Conservation (phyloP, 495 filamentous ascomycete species). For the Xylaria castorea region DNA sequence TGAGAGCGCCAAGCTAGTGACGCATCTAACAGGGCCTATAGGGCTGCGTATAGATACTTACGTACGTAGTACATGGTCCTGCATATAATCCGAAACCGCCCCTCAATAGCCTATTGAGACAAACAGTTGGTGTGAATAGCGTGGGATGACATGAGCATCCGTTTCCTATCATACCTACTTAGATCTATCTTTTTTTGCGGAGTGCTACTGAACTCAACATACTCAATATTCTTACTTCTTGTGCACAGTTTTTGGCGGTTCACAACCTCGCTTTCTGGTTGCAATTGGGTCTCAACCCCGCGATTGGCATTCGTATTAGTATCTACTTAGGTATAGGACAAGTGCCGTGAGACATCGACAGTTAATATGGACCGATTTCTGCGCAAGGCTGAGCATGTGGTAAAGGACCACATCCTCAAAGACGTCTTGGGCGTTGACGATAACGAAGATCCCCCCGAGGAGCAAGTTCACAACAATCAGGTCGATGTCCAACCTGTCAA, state of each 20-base stretch:
- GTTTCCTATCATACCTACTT: not conserved
- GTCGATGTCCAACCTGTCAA: constrained; percentile 34
- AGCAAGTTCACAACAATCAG: constrained; percentile 50
- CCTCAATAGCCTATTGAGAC: constrained; percentile 9
- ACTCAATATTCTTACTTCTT: not conserved
- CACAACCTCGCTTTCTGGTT: not conserved
- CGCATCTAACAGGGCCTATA: not conserved
- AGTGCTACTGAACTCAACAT: not conserved
- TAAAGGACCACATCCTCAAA: constrained; percentile 39
- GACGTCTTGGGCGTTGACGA: constrained; percentile 34
- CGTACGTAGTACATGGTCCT: constrained; percentile 5
- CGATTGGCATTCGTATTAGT: not conserved
- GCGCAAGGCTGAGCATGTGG: constrained; percentile 43
- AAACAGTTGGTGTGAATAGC: constrained; percentile 14
- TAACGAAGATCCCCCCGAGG: constrained; percentile 24
- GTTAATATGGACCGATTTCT: constrained; percentile 42
- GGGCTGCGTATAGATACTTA: constrained; percentile 6
- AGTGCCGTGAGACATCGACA: not conserved
- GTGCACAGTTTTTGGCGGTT: not conserved
- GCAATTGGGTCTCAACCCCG: not conserved
- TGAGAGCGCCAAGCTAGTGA: constrained; percentile 2
- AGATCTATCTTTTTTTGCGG: not conserved
- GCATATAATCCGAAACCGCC: not conserved
- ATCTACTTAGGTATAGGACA: not conserved
- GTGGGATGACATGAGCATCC: not conserved